A percentile compares a stretch with the other conserved stretches of the same genome.
These are phyloP conservation scores for Dichomitus squalens DNA, from an alignment of 1,284 basidiomycete genomes.

Conservation along the genomic window DNA sequence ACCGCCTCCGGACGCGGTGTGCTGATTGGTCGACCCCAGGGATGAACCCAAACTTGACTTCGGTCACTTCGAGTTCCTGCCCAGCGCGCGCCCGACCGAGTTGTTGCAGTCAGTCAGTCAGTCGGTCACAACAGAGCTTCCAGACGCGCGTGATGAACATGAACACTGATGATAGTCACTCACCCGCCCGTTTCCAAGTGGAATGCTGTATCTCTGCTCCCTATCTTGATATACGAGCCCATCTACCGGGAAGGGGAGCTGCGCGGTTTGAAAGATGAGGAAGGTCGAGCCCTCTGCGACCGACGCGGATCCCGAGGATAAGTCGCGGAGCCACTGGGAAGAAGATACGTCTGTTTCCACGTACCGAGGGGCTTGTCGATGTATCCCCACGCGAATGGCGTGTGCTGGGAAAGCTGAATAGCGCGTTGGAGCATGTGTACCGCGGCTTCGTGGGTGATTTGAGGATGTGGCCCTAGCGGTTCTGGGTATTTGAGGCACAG, in stretches of 20 bases:
- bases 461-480: conserved; percentile 54
- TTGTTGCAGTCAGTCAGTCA: background rate
- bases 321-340: background rate
- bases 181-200: conserved; percentile 51
- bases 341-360: conserved; percentile 21
- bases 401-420: conserved; percentile 49
- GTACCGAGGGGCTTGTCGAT: conserved; percentile 73
- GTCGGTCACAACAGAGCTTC: too few species aligned
- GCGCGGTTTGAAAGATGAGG: conserved; percentile 60
- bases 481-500: conserved; percentile 71
- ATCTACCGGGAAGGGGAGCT: conserved; percentile 63
- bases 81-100: background rate
- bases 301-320: background rate
- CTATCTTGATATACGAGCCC: conserved; percentile 73
- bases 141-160: background rate
- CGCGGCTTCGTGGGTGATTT: conserved; percentile 59
- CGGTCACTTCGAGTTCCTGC: conserved; percentile 74
- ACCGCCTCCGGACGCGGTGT: conserved; percentile 66
- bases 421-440: conserved; percentile 61
- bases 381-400: conserved; percentile 70
- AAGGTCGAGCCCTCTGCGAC: conserved; percentile 63
- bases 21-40: conserved; percentile 64
- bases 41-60: conserved; percentile 74
- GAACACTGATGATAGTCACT: conserved; percentile 27
- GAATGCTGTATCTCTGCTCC: conserved; percentile 60